phyloP scores from a whole-genome alignment of 2,329 filamentous ascomycete genomes.

The Xylaria sp. region DNA sequence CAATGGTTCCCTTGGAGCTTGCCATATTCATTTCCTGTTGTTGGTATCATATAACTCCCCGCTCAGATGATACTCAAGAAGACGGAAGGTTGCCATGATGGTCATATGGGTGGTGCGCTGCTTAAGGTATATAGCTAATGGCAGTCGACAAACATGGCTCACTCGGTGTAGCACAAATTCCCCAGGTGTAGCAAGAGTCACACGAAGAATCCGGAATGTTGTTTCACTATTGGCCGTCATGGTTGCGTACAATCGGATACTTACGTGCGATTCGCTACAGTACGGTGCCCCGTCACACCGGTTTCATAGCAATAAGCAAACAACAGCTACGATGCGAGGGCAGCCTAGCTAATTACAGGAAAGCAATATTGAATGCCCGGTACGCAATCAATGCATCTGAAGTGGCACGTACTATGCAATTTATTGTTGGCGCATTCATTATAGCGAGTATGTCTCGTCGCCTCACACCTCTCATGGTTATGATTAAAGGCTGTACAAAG shows the following conservation, averaged over 20 bases:
- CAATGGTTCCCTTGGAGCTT: conserved; percentile 16
- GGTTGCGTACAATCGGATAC: not conserved
- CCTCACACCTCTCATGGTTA: not conserved
- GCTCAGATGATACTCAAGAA: not conserved
- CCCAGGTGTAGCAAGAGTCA: not conserved
- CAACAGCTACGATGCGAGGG: not conserved
- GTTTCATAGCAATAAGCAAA: not conserved
- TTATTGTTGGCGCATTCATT: not conserved
- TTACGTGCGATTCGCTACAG: not conserved
- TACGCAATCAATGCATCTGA: not conserved
- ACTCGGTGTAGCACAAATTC: not conserved
- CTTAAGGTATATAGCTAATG: not conserved
- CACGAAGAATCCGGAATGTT: not conserved
- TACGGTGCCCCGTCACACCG: not conserved
- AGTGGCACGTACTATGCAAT: not conserved
- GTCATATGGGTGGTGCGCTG: not conserved
- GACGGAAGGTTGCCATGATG: not conserved
- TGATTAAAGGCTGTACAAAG: not conserved
- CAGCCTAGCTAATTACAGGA: not conserved
- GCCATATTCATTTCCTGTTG: conserved; percentile 2
- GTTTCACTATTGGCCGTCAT: not conserved
- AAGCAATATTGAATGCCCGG: not conserved
- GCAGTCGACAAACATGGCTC: not conserved
- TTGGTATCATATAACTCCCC: not conserved
- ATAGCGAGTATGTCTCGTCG: not conserved